Conservation (phyloP, 805 yeast species). For the Candida nemodendra region DNA sequence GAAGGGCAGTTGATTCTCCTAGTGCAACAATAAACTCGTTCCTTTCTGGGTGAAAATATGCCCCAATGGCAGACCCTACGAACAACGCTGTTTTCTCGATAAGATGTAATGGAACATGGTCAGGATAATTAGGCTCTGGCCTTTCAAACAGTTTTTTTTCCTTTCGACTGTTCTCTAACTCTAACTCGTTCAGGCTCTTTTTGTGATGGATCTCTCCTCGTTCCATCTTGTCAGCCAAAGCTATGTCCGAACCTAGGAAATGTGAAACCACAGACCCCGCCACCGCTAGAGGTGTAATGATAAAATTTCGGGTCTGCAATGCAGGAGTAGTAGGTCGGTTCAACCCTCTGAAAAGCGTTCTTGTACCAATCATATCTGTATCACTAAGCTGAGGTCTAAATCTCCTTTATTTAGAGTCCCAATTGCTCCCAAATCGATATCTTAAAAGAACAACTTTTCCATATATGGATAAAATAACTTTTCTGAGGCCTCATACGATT, state of each 20-base stretch:
- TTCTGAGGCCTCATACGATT: neutral
- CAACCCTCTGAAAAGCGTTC: no score
- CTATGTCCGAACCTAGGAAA: constrained; percentile 39
- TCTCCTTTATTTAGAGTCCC: no score
- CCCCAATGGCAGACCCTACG: constrained; percentile 72
- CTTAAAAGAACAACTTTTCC: no score
- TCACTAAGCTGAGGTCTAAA: no score
- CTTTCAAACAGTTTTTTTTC: constrained; percentile 36
- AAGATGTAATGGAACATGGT: constrained; percentile 71
- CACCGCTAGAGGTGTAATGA: constrained; percentile 18
- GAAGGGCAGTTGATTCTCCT: constrained; percentile 88
- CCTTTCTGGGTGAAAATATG: constrained; percentile 72
- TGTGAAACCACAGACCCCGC: constrained; percentile 15
- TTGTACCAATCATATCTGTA: no score
- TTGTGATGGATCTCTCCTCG: constrained; percentile 44
- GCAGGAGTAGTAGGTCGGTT: no score
- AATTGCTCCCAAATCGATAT: no score
- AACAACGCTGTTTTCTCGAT: constrained; percentile 66
- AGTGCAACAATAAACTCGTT: constrained; percentile 75
- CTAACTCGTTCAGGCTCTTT: constrained; percentile 28
- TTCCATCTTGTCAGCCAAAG: constrained; percentile 61
- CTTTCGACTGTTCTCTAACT: constrained; percentile 15
- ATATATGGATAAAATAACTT: no score
- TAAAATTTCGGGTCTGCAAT: constrained; percentile 11
- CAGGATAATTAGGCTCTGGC: constrained; percentile 55